A percentile compares a stretch with the other conserved stretches of the same genome.
These are phyloP conservation scores for Petunia axillaris DNA, from an alignment of 257 asterid genomes.

Conservation along the genomic window DNA sequence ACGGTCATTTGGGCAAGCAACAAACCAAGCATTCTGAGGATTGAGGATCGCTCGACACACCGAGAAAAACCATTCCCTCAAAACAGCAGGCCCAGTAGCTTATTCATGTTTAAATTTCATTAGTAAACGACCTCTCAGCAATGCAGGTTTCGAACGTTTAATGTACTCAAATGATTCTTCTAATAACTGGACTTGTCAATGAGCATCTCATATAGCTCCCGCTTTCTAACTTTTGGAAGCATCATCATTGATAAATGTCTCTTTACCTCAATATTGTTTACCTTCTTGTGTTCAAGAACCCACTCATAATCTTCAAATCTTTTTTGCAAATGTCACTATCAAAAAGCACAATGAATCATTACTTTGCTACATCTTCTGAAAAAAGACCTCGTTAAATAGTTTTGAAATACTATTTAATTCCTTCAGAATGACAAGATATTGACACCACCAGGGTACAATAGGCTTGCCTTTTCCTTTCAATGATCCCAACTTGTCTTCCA, in stretches of 20 bases:
- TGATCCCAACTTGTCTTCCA: conserved; percentile 48
- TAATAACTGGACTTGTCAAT: conserved; percentile 82
- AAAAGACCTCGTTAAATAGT: conserved; percentile 55
- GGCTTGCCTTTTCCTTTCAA: conserved; percentile 29
- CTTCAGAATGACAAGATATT: conserved; percentile 64
- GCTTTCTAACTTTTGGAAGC: conserved; percentile 73
- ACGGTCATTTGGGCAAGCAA: conserved; percentile 21
- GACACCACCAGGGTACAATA: conserved; percentile 48
- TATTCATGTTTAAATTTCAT: conserved; percentile 96
- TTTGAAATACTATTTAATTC: conserved; percentile 59
- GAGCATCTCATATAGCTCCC: conserved; percentile 87
- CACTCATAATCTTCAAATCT: conserved; percentile 66
- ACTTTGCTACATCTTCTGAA: conserved; percentile 54
- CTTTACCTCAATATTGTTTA: conserved; percentile 72
- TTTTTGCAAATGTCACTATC: conserved; percentile 54
- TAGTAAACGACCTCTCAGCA: conserved; percentile 73
- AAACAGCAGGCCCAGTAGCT: conserved; percentile 95
- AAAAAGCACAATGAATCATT: conserved; percentile 58
- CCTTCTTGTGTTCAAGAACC: conserved; percentile 72
- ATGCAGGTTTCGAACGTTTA: conserved; percentile 46
- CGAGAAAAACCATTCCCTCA: conserved; percentile 88
- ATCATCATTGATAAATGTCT: conserved; percentile 75
- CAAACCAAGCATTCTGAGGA: too few relatives aligned
- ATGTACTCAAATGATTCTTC: conserved; percentile 82
- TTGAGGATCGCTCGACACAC: too few relatives aligned